Conservation (phyloP, 1,284 basidiomycete species). For the Cryptococcus depauperatus region DNA sequence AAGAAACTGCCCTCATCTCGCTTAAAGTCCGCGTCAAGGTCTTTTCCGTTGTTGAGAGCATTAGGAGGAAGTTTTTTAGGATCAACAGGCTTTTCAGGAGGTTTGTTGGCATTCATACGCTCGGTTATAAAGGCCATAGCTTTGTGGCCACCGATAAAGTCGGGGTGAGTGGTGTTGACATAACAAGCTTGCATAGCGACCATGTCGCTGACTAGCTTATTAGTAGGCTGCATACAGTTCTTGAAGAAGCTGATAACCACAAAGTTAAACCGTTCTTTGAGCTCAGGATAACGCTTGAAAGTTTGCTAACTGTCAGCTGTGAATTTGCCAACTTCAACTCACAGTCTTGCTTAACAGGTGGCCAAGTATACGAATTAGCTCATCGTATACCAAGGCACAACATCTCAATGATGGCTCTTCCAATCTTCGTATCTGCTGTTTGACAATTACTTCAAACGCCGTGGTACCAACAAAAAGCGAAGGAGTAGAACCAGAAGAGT, state of each 20-base stretch:
- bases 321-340: constrained; percentile 43
- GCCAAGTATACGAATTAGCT: constrained; percentile 87
- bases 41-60: constrained; percentile 80
- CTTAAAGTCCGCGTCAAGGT: constrained; percentile 81
- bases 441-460: constrained; percentile 96
- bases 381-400: constrained; percentile 90
- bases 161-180: constrained; percentile 98
- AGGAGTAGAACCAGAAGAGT: constrained; percentile 94
- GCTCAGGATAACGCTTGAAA: constrained; percentile 89
- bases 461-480: constrained; percentile 92
- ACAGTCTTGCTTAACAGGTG: constrained; percentile 84
- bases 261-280: constrained; percentile 86
- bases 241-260: constrained; percentile 97
- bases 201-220: constrained; percentile 87
- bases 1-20: constrained; percentile 92
- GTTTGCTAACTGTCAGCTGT: constrained; percentile 57
- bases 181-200: constrained; percentile 95
- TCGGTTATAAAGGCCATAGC: constrained; percentile 87
- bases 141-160: constrained; percentile 94
- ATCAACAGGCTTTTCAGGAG: constrained; percentile 54
- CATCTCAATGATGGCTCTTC: constrained; percentile 92
- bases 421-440: constrained; percentile 93
- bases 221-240: constrained; percentile 83
- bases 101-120: constrained; percentile 70
- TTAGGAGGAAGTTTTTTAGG: constrained; percentile 61